These are phyloP conservation scores for Vaccinium darrowii DNA, from an alignment of 148 eudicot species.

Conservation along the genomic window DNA sequence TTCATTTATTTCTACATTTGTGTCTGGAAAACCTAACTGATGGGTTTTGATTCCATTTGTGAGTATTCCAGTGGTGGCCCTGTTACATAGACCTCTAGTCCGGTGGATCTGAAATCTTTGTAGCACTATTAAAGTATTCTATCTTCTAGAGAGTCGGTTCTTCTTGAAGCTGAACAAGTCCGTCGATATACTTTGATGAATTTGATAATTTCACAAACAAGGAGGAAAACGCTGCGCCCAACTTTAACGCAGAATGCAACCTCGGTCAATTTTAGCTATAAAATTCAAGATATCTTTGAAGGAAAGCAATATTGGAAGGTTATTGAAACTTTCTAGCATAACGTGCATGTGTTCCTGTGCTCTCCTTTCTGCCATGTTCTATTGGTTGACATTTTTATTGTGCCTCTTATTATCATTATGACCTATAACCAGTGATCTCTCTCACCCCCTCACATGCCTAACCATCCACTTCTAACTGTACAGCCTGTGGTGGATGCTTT, in stretches of 20 bases:
- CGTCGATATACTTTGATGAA: neutral
- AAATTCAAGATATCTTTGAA: neutral
- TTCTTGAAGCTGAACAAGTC: neutral
- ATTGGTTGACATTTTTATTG: neutral
- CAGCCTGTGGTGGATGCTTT: slow-evolving; percentile 99
- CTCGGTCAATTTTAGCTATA: neutral
- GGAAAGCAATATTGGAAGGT: neutral
- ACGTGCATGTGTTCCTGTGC: neutral
- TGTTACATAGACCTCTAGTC: neutral
- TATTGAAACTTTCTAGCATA: neutral
- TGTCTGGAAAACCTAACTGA: neutral
- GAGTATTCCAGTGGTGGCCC: neutral
- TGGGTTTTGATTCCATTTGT: neutral
- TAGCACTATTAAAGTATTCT: neutral
- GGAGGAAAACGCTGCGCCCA: neutral
- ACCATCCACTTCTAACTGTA: slow-evolving; percentile 11
- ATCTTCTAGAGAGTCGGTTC: neutral
- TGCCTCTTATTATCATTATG: neutral
- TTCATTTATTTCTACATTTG: neutral
- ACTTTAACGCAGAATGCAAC: neutral
- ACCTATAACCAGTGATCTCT: neutral
- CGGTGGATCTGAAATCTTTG: neutral
- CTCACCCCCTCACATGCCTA: neutral
- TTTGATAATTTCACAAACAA: neutral
- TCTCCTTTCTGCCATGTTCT: neutral